A percentile compares a stretch with the other conserved stretches of the same genome.
Evolutionary conservation across 202 grass and related monocot genomes (phyloP).

Genomic region (Eragrostis tef): DNA sequence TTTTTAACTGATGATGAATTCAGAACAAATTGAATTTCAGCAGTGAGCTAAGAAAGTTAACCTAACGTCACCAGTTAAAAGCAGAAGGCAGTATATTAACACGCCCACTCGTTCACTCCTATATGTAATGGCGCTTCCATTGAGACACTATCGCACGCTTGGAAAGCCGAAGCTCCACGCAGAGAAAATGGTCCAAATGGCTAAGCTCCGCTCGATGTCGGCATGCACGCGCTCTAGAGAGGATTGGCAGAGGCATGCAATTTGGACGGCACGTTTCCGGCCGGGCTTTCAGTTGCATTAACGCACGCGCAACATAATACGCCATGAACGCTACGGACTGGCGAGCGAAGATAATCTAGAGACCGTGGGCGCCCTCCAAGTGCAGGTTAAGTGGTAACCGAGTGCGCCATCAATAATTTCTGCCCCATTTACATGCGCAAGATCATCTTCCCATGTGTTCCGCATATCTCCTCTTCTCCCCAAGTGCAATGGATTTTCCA

Average conservation of each 20-base stretch:
- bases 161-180: not conserved
- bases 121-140: slow-evolving; percentile 1
- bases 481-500: too few relatives aligned
- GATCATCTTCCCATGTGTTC: not conserved
- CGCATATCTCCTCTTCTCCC: too few relatives aligned
- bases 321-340: not conserved
- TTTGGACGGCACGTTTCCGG: not conserved
- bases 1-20: too few relatives aligned
- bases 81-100: too few relatives aligned
- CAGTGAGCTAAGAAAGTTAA: too few relatives aligned
- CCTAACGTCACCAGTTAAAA: too few relatives aligned
- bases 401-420: not conserved
- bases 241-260: slow-evolving; percentile 4
- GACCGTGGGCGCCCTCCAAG: not conserved
- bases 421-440: not conserved
- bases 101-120: not conserved
- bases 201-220: slow-evolving; percentile 9
- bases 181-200: not conserved
- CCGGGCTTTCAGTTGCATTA: not conserved
- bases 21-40: too few relatives aligned
- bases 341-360: not conserved
- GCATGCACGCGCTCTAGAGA: slow-evolving; percentile 6
- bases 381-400: not conserved
- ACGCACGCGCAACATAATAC: not conserved
- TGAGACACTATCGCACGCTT: slow-evolving; percentile 12